Conservation (phyloP, 2,329 filamentous ascomycete species). For the Purpureocillium takamizusanense region DNA sequence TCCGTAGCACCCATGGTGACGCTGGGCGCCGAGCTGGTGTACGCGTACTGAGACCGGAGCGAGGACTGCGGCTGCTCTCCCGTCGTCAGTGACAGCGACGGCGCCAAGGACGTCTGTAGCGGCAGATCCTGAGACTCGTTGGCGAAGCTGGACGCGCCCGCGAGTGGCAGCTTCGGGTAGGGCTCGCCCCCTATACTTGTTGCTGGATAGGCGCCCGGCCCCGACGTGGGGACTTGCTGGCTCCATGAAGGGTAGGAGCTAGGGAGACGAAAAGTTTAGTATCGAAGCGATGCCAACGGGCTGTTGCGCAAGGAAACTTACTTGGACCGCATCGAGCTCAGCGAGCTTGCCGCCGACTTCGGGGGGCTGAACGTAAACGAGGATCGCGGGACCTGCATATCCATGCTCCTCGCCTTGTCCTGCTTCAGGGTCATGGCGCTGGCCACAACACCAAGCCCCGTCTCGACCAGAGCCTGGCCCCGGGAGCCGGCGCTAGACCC, state of each 20-base stretch:
- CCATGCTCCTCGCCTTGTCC: conserved; percentile 42
- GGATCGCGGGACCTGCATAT: conserved; percentile 46
- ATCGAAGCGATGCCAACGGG: too few relatives aligned
- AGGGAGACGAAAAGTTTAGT: conserved; percentile 10
- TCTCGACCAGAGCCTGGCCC: conserved; percentile 65
- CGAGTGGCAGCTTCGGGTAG: conserved; percentile 44
- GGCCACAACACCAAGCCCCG: conserved; percentile 50
- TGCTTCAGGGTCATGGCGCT: conserved; percentile 46
- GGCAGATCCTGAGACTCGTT: conserved; percentile 45
- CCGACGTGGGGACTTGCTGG: conserved; percentile 39
- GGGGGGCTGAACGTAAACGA: conserved; percentile 50
- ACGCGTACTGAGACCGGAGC: conserved; percentile 47
- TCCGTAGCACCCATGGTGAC: conserved; percentile 27
- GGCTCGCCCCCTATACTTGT: conserved; percentile 40
- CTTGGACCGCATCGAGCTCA: conserved; percentile 48
- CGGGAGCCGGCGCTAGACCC: conserved; percentile 67
- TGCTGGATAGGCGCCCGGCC: conserved; percentile 37
- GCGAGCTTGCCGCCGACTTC: conserved; percentile 43
- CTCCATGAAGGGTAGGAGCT: conserved; percentile 53
- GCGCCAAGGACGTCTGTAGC: conserved; percentile 41
- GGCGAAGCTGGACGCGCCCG: conserved; percentile 36
- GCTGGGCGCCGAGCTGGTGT: conserved; percentile 38
- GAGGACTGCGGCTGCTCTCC: conserved; percentile 37
- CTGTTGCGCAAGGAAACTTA: conserved; percentile 31
- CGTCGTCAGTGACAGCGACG: conserved; percentile 40